Evolutionary conservation across 2,329 filamentous ascomycete genomes (phyloP), one percentile per base, ranked within the genome.

Genomic region (Aspergillus cejpii): DNA sequence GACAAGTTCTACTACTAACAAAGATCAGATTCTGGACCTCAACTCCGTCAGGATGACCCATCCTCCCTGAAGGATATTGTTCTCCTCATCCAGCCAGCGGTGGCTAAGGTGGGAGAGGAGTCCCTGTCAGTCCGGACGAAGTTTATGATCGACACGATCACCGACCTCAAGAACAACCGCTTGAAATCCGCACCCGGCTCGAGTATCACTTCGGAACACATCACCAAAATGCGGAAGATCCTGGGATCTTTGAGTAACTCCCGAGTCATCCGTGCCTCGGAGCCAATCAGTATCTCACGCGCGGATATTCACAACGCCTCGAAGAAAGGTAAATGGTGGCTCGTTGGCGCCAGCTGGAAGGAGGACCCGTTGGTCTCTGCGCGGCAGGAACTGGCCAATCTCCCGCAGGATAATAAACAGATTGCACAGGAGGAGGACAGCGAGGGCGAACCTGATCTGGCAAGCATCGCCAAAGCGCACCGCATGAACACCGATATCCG

Each of bases 121-220:
- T 84, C 81, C 15, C 72, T 95, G 21, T 91, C 89, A 1, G 86
- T 90, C 7, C 83, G 92, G 44, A 96, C 91, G 1, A 94, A 86
- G 55, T 96, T 96, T 68, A 97, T 97, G 90, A 86, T 98, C 41
- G 91, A 97, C 60, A 92, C 85, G 1, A 95, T 98, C 64, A 88
- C 86, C 47, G 87, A 95, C 58, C 75, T 98, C 23, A 95, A 95
- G 65, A 95, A 94, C 72, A 96, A 92, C 68, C 87, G 87, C 48
- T 77, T 90, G 60, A 96, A 91, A 66, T 81, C 83, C 12, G 78
- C 78, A 3, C 77, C 78, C 36, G 85, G 85, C 31, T 86, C 86
- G 1, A 79, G 78, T 2, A 74, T 94, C 5, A 79, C 83, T 0
- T 83, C 83, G 1, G 89, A 96, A 58, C 87, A 95, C 58, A 86